Percentiles rank a stretch among this genome's conserved stretches.
Conservation (phyloP, 176 grass and related monocot genomes). For the Cenchrus purpureus region DNA sequence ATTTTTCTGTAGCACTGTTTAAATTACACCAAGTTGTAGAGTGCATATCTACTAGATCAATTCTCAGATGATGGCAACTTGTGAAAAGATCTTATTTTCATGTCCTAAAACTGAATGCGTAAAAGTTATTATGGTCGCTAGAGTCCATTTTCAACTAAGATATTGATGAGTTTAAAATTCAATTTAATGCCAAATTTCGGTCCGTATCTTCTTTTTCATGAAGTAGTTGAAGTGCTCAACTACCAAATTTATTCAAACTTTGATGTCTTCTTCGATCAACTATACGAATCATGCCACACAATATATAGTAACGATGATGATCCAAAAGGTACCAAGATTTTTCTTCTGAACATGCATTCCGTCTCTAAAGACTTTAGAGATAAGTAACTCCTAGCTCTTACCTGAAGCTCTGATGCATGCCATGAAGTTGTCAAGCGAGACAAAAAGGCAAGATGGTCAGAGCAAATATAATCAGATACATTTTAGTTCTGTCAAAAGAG, state of each 20-base stretch:
- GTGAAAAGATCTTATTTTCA: too few species aligned
- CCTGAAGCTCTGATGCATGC: background rate
- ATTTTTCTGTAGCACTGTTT: too few species aligned
- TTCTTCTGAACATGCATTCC: background rate
- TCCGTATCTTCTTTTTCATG: background rate
- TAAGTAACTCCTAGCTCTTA: background rate
- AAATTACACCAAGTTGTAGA: too few species aligned
- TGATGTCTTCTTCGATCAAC: background rate
- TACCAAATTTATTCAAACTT: background rate
- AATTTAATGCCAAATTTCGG: background rate
- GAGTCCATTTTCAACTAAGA: background rate
- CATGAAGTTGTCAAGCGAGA: background rate
- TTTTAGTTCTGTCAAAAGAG: background rate
- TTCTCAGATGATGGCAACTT: too few species aligned
- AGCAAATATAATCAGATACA: background rate
- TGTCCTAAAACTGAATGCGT: too few species aligned
- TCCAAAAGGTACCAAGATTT: background rate
- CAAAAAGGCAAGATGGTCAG: background rate
- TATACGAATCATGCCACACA: background rate
- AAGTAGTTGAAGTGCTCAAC: background rate
- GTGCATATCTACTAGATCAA: too few species aligned
- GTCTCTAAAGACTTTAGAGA: background rate
- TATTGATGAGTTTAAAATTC: background rate
- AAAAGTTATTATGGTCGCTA: too few species aligned
- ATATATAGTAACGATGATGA: background rate